phyloP scores from a whole-genome alignment of 768 basidiomycete species.

The Glaciozyma martinii region DNA sequence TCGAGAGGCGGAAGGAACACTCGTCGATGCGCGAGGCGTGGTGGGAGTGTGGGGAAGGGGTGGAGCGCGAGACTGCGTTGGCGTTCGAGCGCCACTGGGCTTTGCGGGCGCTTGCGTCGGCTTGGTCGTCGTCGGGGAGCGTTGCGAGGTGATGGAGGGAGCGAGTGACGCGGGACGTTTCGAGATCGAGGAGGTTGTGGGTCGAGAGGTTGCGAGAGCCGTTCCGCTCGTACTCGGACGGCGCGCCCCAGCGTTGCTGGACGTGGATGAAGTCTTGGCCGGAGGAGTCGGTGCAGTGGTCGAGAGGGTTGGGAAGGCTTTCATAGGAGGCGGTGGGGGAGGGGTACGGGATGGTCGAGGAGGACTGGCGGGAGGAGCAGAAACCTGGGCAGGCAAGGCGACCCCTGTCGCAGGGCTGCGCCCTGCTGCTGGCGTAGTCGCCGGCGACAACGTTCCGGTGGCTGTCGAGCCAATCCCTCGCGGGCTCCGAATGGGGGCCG shows the following conservation, averaged over 20 bases:
- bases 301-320: too few species aligned
- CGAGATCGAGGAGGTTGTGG: constrained; percentile 12
- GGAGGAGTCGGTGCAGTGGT: too few species aligned
- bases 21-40: not conserved
- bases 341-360: not conserved
- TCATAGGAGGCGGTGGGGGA: not conserved
- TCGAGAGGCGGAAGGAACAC: not conserved
- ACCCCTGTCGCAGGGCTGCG: not conserved
- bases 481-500: not conserved
- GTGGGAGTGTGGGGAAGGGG: not conserved
- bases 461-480: not conserved
- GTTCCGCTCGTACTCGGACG: too few species aligned
- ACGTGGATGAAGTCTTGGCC: too few species aligned
- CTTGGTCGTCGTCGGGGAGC: not conserved
- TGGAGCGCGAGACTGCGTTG: not conserved
- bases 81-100: too few species aligned
- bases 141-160: not conserved
- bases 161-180: not conserved
- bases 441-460: not conserved
- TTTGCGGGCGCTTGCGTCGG: too few species aligned
- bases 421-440: too few species aligned
- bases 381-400: not conserved
- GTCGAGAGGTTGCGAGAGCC: not conserved
- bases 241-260: too few species aligned
- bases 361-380: not conserved